Evolutionary conservation across 2,329 filamentous ascomycete species (phyloP).

Genomic region (Metarhizium anisopliae): DNA sequence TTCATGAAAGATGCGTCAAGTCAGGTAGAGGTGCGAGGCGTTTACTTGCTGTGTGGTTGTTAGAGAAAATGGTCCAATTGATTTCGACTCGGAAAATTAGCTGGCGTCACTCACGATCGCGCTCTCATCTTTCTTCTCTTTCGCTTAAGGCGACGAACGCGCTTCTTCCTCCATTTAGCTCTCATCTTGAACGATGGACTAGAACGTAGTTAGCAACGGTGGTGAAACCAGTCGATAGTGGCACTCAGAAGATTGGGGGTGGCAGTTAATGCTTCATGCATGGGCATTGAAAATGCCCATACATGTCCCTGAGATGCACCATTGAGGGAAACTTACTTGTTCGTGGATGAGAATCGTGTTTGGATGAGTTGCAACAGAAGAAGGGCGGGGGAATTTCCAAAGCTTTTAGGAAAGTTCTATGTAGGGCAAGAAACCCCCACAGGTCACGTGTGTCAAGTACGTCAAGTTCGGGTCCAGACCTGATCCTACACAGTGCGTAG

Average conservation of each 20-base stretch:
- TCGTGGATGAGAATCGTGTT: constrained; percentile 37
- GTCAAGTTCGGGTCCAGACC: not conserved
- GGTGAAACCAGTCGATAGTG: not conserved
- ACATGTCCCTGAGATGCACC: not conserved
- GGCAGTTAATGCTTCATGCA: not conserved
- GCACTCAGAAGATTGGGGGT: not conserved
- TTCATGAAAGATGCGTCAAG: constrained; percentile 37
- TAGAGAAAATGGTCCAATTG: constrained; percentile 18
- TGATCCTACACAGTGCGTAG: not conserved
- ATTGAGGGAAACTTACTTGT: constrained; percentile 23
- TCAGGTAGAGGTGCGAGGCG: constrained; percentile 50
- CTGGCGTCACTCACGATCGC: constrained; percentile 65
- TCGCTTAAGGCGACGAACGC: constrained; percentile 96
- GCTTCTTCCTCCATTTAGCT: constrained; percentile 99
- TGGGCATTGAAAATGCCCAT: not conserved
- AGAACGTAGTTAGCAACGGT: not conserved
- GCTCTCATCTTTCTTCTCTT: constrained; percentile 99
- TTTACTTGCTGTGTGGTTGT: constrained; percentile 53
- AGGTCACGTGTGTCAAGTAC: constrained; percentile 20
- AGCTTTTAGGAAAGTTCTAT: constrained; percentile 19
- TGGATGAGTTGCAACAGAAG: constrained; percentile 29
- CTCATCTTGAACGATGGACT: constrained; percentile 53
- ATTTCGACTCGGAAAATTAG: not conserved
- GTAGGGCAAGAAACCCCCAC: constrained; percentile 29
- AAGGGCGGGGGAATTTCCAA: constrained; percentile 18